A percentile compares a stretch with the other conserved stretches of the same genome.
phyloP scores from a whole-genome alignment of 441 rosid species.

The Pelargonium citronellum region DNA sequence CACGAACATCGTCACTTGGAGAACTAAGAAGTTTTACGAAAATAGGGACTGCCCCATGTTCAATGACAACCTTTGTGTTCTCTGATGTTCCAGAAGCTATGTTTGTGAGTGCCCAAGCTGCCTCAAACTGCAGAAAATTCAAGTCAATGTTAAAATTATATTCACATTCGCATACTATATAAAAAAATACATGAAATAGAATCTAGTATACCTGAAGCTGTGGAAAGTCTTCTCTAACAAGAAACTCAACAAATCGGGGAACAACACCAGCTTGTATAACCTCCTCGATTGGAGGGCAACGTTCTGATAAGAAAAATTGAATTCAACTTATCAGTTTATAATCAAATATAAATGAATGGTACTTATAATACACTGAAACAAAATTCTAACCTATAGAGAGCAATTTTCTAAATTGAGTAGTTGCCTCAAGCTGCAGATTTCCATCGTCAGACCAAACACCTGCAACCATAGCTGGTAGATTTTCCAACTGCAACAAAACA shows the following conservation, averaged over 20 bases:
- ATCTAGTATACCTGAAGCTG: conserved; percentile 65
- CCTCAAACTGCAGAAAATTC: conserved; percentile 50
- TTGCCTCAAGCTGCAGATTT: conserved; percentile 59
- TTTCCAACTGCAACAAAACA: conserved; percentile 54
- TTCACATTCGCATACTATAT: not conserved
- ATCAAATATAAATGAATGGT: not conserved
- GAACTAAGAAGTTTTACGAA: conserved; percentile 78
- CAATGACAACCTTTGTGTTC: conserved; percentile 71
- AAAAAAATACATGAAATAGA: not conserved
- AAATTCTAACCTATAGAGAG: conserved; percentile 58
- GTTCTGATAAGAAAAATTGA: conserved; percentile 36
- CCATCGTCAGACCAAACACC: conserved; percentile 65
- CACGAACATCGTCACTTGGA: conserved; percentile 82
- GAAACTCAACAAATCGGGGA: conserved; percentile 84
- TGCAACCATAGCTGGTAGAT: conserved; percentile 60
- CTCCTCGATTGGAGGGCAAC: conserved; percentile 82
- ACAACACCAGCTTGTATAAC: conserved; percentile 75
- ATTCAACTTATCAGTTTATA: not conserved
- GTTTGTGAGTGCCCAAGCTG: conserved; percentile 80
- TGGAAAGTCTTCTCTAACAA: conserved; percentile 60
- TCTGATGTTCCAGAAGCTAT: conserved; percentile 89
- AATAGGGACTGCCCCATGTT: conserved; percentile 74
- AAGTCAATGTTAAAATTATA: not conserved
- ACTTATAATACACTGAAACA: not conserved
- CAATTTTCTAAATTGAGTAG: conserved; percentile 72